Percentiles rank a stretch among this genome's conserved stretches.
These are phyloP conservation scores for Nectriaceae sp. DNA, from an alignment of 2,329 filamentous ascomycete genomes.

Conservation along the genomic window DNA sequence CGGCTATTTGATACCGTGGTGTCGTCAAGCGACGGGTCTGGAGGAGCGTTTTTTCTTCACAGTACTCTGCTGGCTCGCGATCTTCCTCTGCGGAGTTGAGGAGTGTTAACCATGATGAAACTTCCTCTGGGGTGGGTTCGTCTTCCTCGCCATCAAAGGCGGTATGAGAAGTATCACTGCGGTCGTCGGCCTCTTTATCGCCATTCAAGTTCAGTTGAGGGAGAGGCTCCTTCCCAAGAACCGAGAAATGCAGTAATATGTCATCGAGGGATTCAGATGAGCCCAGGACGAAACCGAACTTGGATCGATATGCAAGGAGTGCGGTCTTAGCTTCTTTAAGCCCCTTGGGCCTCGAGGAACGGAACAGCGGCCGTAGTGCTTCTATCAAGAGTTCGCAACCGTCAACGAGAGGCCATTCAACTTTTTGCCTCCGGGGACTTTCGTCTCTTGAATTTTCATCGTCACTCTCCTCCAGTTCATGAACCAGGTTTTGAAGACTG, in stretches of 20 bases:
- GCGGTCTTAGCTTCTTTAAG: conserved; percentile 21
- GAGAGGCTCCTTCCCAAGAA: conserved; percentile 18
- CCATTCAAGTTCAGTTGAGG: conserved; percentile 13
- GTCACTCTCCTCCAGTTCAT: conserved; percentile 16
- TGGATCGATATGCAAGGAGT: conserved; percentile 21
- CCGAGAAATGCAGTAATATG: conserved; percentile 20
- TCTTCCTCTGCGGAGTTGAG: conserved; percentile 23
- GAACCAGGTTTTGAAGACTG: conserved; percentile 25
- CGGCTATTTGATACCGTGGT: conserved; percentile 30
- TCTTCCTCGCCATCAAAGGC: background rate
- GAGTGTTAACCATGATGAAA: conserved; percentile 22
- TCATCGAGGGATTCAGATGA: conserved; percentile 27
- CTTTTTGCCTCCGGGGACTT: background rate
- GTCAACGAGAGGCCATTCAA: conserved; percentile 22
- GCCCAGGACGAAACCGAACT: conserved; percentile 25
- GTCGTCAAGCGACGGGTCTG: conserved; percentile 22
- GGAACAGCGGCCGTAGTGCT: conserved; percentile 14
- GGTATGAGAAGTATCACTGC: background rate
- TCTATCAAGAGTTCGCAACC: conserved; percentile 21
- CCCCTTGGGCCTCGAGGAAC: conserved; percentile 18
- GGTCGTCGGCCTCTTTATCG: conserved; percentile 4
- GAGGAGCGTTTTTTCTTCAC: conserved; percentile 22
- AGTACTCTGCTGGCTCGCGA: conserved; percentile 31
- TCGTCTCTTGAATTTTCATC: background rate
- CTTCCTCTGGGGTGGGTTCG: conserved; percentile 9